A percentile compares a stretch with the other conserved stretches of the same genome.
Evolutionary conservation across 306 rosid genomes (phyloP).

Genomic region (Arachis stenosperma): DNA sequence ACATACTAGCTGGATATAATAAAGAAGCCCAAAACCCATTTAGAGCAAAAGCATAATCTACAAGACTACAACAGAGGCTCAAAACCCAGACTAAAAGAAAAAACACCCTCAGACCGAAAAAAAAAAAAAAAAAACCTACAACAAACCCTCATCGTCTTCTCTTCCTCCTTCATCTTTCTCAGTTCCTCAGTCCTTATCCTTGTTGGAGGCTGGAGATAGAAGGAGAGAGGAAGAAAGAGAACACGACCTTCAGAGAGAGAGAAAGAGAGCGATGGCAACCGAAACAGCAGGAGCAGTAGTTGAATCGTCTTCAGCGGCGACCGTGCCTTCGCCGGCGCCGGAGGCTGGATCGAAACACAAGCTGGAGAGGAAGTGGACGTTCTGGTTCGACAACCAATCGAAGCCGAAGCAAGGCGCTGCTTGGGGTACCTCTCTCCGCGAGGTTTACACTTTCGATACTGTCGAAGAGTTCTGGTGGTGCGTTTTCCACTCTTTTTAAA

Average conservation of each 20-base stretch:
- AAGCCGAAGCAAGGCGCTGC: constrained; percentile 89
- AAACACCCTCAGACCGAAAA: too few species aligned
- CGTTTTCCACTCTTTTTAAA: not conserved
- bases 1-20: too few species aligned
- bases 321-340: constrained; percentile 18
- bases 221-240: not conserved
- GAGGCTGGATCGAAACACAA: constrained; percentile 46
- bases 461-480: constrained; percentile 96
- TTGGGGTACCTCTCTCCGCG: constrained; percentile 88
- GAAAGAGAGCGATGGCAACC: constrained; percentile 58
- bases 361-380: constrained; percentile 88
- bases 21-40: too few species aligned
- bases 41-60: not conserved
- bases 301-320: constrained; percentile 27
- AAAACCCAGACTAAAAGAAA: not conserved
- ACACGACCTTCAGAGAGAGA: not conserved
- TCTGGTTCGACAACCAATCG: constrained; percentile 91
- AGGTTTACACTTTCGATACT: constrained; percentile 79
- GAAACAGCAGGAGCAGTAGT: constrained; percentile 55
- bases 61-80: not conserved
- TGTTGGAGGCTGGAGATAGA: not conserved
- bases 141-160: not conserved
- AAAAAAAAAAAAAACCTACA: not conserved
- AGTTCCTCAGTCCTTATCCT: not conserved
- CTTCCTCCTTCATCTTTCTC: not conserved